phyloP scores from a whole-genome alignment of 2,329 filamentous ascomycete species.

The Paecilomyces formosus region DNA sequence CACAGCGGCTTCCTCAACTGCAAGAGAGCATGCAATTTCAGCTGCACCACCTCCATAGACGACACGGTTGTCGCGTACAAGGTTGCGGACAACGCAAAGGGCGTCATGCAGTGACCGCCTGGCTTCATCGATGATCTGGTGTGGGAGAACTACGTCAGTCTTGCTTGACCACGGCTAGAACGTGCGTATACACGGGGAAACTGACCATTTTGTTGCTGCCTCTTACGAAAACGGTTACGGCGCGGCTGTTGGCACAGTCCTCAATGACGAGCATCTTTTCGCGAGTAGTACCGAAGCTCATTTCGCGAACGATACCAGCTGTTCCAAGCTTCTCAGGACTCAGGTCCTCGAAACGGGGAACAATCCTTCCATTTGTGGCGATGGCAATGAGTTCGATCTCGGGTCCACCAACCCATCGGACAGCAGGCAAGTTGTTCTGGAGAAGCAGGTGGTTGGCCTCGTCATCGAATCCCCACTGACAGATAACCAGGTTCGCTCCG shows the following conservation, averaged over 20 bases:
- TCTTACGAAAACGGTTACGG: slow-evolving; percentile 91
- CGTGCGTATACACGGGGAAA: slow-evolving; percentile 7
- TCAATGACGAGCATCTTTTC: slow-evolving; percentile 99
- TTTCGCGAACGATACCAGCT: slow-evolving; percentile 84
- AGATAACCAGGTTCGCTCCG: slow-evolving; percentile 94
- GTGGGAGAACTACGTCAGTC: slow-evolving; percentile 4
- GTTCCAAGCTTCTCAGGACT: slow-evolving; percentile 82
- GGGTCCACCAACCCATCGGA: slow-evolving; percentile 94
- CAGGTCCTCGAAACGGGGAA: slow-evolving; percentile 93
- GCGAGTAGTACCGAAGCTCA: slow-evolving; percentile 93
- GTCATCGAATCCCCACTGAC: slow-evolving; percentile 99
- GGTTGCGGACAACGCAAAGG: slow-evolving; percentile 92
- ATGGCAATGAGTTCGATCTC: slow-evolving; percentile 99
- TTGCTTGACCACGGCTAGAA: background rate
- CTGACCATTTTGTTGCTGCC: slow-evolving; percentile 98
- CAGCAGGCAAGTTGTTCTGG: slow-evolving; percentile 91
- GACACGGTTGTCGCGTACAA: slow-evolving; percentile 91
- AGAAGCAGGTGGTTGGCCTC: slow-evolving; percentile 96
- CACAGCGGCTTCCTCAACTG: slow-evolving; percentile 88
- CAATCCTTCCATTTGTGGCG: slow-evolving; percentile 94
- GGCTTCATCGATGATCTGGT: slow-evolving; percentile 93
- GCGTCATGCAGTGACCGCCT: slow-evolving; percentile 97
- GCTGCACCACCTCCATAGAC: slow-evolving; percentile 96
- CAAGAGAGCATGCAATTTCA: slow-evolving; percentile 93
- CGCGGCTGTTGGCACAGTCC: slow-evolving; percentile 95